Evolutionary conservation across 768 basidiomycete genomes (phyloP).

Genomic region (Podaxis sp.): DNA sequence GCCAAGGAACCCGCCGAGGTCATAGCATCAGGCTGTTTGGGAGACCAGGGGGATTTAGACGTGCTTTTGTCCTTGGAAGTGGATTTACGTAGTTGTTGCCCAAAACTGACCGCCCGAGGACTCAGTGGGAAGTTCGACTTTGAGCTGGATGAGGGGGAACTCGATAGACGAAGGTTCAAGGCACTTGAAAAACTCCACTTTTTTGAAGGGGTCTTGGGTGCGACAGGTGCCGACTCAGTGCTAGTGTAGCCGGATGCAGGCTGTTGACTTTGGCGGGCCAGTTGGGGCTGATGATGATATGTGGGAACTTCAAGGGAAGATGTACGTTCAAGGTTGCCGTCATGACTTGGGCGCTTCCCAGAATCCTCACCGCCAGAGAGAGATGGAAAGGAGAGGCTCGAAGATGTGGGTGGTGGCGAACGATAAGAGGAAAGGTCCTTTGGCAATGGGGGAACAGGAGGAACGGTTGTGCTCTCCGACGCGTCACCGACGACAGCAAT

Average conservation of each 20-base stretch:
- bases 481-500: constrained; percentile 60
- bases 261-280: constrained; percentile 28
- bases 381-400: constrained; percentile 51
- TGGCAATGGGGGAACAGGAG: constrained; percentile 90
- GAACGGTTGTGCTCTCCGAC: constrained; percentile 68
- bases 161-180: constrained; percentile 71
- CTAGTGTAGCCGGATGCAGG: constrained; percentile 38
- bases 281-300: constrained; percentile 28
- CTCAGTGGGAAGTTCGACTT: constrained; percentile 56
- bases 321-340: constrained; percentile 46
- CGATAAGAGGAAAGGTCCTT: constrained; percentile 84
- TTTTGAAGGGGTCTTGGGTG: constrained; percentile 84
- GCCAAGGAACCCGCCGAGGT: constrained; percentile 72
- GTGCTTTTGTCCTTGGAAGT: constrained; percentile 65
- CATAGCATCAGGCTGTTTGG: constrained; percentile 75
- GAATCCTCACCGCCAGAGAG: constrained; percentile 41
- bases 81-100: constrained; percentile 67
- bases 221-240: constrained; percentile 35
- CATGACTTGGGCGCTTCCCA: constrained; percentile 42
- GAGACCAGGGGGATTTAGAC: constrained; percentile 60
- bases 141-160: constrained; percentile 61
- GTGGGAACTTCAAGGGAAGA: constrained; percentile 53
- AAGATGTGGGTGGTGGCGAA: constrained; percentile 63
- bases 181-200: constrained; percentile 96
- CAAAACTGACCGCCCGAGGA: constrained; percentile 66